These are phyloP conservation scores for Phenoliferia sp. DNA, from an alignment of 1,284 basidiomycete genomes.

Conservation along the genomic window DNA sequence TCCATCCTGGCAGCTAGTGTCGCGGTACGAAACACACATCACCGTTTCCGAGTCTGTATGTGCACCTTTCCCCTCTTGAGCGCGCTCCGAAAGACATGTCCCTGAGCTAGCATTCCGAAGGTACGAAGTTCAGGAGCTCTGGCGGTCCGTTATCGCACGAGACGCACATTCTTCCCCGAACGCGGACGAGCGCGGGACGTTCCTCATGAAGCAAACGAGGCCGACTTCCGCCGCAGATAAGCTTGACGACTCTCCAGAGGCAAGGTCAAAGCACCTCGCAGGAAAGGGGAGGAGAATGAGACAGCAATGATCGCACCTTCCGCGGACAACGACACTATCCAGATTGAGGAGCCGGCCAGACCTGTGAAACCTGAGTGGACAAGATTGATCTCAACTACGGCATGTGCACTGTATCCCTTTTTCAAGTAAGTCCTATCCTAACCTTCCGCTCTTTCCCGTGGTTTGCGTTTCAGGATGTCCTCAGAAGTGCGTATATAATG, in stretches of 20 bases:
- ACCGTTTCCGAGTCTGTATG: constrained; percentile 57
- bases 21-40: constrained; percentile 55
- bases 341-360: constrained; percentile 54
- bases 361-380: constrained; percentile 52
- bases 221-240: constrained; percentile 16
- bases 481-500: constrained; percentile 52
- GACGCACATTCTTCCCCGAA: constrained; percentile 54
- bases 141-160: constrained; percentile 51
- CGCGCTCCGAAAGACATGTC: background rate
- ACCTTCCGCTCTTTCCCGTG: background rate
- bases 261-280: constrained; percentile 2
- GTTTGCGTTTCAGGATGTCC: constrained; percentile 46
- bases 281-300: constrained; percentile 42
- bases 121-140: constrained; percentile 47
- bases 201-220: constrained; percentile 43
- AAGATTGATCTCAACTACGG: constrained; percentile 57
- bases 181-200: constrained; percentile 51
- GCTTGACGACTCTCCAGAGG: constrained; percentile 29
- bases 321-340: constrained; percentile 49
- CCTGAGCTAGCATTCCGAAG: background rate
- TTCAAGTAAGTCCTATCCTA: too few species aligned
- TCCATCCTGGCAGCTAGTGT: constrained; percentile 54
- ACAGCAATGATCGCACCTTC: constrained; percentile 53
- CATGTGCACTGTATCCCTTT: constrained; percentile 9
- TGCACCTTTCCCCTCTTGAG: background rate